phyloP scores from a whole-genome alignment of 2,329 filamentous ascomycete genomes.

The Dactylellina drechsleri region DNA sequence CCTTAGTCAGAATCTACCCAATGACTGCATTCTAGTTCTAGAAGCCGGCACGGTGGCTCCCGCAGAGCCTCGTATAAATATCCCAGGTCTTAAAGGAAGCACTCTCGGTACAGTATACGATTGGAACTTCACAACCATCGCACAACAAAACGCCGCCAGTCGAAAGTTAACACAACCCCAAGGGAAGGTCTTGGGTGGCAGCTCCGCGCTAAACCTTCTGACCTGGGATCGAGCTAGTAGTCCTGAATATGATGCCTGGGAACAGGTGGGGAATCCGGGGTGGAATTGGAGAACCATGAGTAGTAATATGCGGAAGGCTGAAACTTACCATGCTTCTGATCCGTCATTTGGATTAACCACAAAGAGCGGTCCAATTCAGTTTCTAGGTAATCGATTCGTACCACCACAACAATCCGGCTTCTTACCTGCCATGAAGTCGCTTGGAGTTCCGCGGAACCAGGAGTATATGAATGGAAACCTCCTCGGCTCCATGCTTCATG shows the following conservation, averaged over 20 bases:
- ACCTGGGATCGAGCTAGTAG: constrained; percentile 64
- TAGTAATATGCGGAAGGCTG: constrained; percentile 4
- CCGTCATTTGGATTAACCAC: background rate
- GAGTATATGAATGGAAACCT: constrained; percentile 66
- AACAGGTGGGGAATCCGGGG: constrained; percentile 63
- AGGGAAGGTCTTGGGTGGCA: constrained; percentile 63
- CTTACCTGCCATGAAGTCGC: constrained; percentile 64
- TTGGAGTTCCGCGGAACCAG: constrained; percentile 63
- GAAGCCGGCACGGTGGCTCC: background rate
- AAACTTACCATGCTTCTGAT: background rate
- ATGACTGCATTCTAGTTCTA: constrained; percentile 1
- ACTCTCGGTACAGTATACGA: constrained; percentile 58
- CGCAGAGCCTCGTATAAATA: background rate
- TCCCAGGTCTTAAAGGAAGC: constrained; percentile 45
- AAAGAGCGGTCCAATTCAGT: constrained; percentile 28
- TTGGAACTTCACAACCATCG: constrained; percentile 61
- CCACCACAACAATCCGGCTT: constrained; percentile 64
- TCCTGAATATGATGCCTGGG: constrained; percentile 64
- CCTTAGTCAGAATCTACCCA: constrained; percentile 3
- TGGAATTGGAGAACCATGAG: constrained; percentile 62
- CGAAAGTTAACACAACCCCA: constrained; percentile 59
- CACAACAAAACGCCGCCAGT: constrained; percentile 62
- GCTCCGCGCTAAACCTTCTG: constrained; percentile 64
- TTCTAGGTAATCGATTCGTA: constrained; percentile 63
- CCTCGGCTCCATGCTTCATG: constrained; percentile 66